Base-by-base conservation (phyloP, 306 rosid genomes). In the Prunus armeniaca region DNA sequence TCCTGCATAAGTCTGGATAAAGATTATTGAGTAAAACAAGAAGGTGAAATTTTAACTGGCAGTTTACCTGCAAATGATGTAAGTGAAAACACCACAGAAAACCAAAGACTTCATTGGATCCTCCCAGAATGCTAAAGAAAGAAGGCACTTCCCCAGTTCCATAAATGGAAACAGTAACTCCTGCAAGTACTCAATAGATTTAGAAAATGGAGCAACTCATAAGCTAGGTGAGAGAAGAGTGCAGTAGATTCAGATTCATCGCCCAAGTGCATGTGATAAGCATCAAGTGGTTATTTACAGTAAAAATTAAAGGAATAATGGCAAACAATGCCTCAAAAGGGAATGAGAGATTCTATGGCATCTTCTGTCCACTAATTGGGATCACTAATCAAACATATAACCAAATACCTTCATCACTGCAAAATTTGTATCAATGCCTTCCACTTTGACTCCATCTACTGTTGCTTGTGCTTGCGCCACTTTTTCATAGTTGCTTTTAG, bases 361-460 rank as follows among this genome's bases (percentile, higher is more conserved):
- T 27, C 4, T 56, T 9, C 45, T 12, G 41, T 50, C 46, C 20
- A 56, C 19, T 49, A 27, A 47, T 41, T 24, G 27, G 25, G 67
- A 67, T 28, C 54, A 4, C 54, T 49, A 49, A 13, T 49, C 54
- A 49, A 63, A 57, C 3, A 24, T 17, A 68, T 70, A 4, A 70
- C 47, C 13, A 60, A 49, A 34, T 92, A 96, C 99, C 99, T 91
- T 96, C 99, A 96, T 89, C 79, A 96, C 89, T 60, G 93, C 99
- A 80, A 96, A 78, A 82, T 96, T 96, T 57, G 96, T 89, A 82
- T 93, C 99, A 52, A 96, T 81, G 54, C 99, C 99, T 61, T 96
- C 98, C 51, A 93, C 99, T 89, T 96, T 96, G 74, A 91, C 98
- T 81, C 93, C 99, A 41, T 96, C 90, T 65, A 96, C 93, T 18